Evolutionary conservation across 345 rosid genomes (phyloP).

Genomic region (Murraya paniculata): DNA sequence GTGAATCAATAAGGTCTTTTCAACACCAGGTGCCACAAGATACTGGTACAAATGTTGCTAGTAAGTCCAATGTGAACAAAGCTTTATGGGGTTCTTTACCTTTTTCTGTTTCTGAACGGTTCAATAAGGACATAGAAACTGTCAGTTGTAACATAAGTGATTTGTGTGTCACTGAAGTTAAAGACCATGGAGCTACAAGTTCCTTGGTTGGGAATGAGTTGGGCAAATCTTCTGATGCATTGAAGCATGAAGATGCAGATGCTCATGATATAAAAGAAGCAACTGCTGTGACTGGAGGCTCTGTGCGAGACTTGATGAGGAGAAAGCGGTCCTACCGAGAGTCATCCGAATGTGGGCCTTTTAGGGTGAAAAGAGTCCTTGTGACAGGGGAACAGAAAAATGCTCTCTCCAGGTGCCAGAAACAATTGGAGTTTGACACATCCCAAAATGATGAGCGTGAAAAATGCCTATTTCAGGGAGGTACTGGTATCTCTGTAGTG

Average conservation of each 20-base stretch:
- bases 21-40: constrained; percentile 25
- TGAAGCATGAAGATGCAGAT: constrained; percentile 27
- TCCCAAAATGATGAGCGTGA: constrained; percentile 21
- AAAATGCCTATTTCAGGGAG: constrained; percentile 6
- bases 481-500: constrained; percentile 5
- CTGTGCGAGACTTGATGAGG: constrained; percentile 87
- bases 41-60: constrained; percentile 24
- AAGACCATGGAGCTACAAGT: constrained; percentile 17
- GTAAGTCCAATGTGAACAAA: constrained; percentile 35
- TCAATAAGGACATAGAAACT: constrained; percentile 31
- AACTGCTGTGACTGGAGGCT: constrained; percentile 42
- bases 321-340: constrained; percentile 54
- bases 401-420: constrained; percentile 16
- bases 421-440: constrained; percentile 28
- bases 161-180: constrained; percentile 27
- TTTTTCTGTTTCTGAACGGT: constrained; percentile 33
- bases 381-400: constrained; percentile 25
- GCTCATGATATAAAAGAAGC: constrained; percentile 28
- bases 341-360: constrained; percentile 34
- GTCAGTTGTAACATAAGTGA: constrained; percentile 21
- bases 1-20: constrained; percentile 31
- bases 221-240: constrained; percentile 26
- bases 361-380: constrained; percentile 31
- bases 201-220: constrained; percentile 27
- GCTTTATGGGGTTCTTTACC: constrained; percentile 74